A percentile compares a stretch with the other conserved stretches of the same genome.
Evolutionary conservation across 768 basidiomycete genomes (phyloP).

Genomic region (Hebeloma cylindrosporum): DNA sequence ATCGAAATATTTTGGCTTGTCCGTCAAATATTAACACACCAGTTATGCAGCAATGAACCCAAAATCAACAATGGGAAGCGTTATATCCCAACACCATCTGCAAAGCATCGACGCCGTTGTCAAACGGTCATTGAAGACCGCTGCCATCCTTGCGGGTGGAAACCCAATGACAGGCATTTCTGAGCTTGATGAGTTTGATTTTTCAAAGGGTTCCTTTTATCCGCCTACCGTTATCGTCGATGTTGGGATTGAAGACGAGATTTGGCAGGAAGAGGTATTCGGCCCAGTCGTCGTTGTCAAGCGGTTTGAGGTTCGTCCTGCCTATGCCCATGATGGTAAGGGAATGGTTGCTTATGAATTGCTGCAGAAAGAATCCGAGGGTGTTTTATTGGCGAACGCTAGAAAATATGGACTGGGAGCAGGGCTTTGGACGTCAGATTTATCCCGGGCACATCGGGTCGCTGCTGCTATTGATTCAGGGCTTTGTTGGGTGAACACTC

Average conservation of each 20-base stretch:
- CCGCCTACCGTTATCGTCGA: slow-evolving; percentile 74
- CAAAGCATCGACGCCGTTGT: slow-evolving; percentile 62
- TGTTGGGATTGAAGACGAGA: slow-evolving; percentile 53
- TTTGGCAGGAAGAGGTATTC: slow-evolving; percentile 86
- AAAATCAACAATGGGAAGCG: slow-evolving; percentile 73
- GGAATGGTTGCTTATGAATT: background rate
- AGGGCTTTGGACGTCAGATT: slow-evolving; percentile 74
- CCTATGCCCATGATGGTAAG: background rate
- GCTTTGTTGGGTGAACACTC: slow-evolving; percentile 86
- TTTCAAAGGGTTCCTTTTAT: slow-evolving; percentile 72
- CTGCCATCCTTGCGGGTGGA: slow-evolving; percentile 63
- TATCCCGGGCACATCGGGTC: slow-evolving; percentile 76
- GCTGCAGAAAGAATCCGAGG: slow-evolving; percentile 60
- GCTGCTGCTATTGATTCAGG: slow-evolving; percentile 71
- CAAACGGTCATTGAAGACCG: slow-evolving; percentile 36
- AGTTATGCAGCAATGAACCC: slow-evolving; percentile 61
- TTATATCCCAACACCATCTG: slow-evolving; percentile 69
- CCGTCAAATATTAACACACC: background rate
- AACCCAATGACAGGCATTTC: slow-evolving; percentile 61
- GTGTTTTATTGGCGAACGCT: slow-evolving; percentile 66
- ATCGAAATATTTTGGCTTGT: background rate
- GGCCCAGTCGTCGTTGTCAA: slow-evolving; percentile 81
- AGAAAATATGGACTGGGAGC: slow-evolving; percentile 82
- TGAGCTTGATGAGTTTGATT: slow-evolving; percentile 67
- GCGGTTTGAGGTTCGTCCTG: slow-evolving; percentile 32